Conservation (phyloP, 768 basidiomycete species). For the Serpula lacrymans region DNA sequence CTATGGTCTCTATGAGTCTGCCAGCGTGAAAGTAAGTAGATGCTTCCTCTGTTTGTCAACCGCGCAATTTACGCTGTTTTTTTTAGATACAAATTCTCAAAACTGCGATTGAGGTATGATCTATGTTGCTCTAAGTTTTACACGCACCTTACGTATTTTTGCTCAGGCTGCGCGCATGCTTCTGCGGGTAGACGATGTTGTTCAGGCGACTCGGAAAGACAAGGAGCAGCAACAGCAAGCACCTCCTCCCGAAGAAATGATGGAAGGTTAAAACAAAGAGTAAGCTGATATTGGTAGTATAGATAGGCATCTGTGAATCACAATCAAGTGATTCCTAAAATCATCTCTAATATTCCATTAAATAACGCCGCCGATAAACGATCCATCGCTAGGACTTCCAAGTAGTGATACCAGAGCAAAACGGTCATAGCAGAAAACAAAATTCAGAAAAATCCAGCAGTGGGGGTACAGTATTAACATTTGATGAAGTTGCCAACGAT, state of each 20-base stretch:
- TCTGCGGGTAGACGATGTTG: slow-evolving; percentile 91
- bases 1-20: slow-evolving; percentile 93
- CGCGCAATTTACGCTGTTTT: not conserved
- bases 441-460: no score
- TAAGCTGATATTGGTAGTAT: no score
- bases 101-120: slow-evolving; percentile 88
- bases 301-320: no score
- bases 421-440: no score
- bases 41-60: not conserved
- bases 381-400: no score
- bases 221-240: slow-evolving; percentile 39
- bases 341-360: no score
- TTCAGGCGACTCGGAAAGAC: slow-evolving; percentile 82
- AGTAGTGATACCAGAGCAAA: no score
- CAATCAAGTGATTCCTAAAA: no score
- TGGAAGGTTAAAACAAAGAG: slow-evolving; percentile 30
- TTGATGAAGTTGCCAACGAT: slow-evolving; percentile 89
- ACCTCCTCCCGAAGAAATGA: slow-evolving; percentile 58
- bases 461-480: slow-evolving; percentile 49
- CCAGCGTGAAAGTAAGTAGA: slow-evolving; percentile 79
- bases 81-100: slow-evolving; percentile 89
- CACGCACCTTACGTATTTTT: not conserved
- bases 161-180: slow-evolving; percentile 81
- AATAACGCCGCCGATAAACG: no score
- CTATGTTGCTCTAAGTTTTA: not conserved